Evolutionary conservation across 1,284 basidiomycete genomes (phyloP).

Genomic region (Tilletia walkeri): DNA sequence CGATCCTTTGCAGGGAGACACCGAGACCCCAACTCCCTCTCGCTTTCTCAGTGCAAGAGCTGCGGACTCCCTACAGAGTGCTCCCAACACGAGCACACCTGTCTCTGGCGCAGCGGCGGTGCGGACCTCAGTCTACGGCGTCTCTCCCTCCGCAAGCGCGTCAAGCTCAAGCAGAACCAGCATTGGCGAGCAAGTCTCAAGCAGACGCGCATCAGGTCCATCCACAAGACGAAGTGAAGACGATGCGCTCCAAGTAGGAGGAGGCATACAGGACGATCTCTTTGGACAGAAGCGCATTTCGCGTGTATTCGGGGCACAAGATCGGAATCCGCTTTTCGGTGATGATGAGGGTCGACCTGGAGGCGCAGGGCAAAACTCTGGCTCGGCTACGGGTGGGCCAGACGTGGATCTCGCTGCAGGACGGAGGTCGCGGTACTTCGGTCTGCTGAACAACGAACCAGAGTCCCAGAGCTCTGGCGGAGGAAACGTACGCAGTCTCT

Average conservation of each 20-base stretch:
- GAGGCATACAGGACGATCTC: constrained; percentile 6
- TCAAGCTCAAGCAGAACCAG: too few relatives aligned
- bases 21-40: neutral
- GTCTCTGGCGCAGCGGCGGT: neutral
- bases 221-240: neutral
- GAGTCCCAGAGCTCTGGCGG: neutral
- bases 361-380: neutral
- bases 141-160: neutral
- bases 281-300: neutral
- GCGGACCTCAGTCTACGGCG: neutral
- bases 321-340: neutral
- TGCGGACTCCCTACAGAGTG: too few relatives aligned
- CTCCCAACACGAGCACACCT: too few relatives aligned
- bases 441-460: neutral
- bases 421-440: neutral
- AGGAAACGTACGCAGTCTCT: neutral
- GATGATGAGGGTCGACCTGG: neutral
- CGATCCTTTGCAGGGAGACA: constrained; percentile 7
- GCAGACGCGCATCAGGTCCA: neutral
- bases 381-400: too few relatives aligned
- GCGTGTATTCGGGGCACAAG: neutral
- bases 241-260: neutral
- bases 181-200: too few relatives aligned
- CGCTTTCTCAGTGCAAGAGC: neutral
- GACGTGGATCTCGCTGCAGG: too few relatives aligned